phyloP scores from a whole-genome alignment of 1,139 yeast species.

The Debaryomycetaceae sp. region DNA sequence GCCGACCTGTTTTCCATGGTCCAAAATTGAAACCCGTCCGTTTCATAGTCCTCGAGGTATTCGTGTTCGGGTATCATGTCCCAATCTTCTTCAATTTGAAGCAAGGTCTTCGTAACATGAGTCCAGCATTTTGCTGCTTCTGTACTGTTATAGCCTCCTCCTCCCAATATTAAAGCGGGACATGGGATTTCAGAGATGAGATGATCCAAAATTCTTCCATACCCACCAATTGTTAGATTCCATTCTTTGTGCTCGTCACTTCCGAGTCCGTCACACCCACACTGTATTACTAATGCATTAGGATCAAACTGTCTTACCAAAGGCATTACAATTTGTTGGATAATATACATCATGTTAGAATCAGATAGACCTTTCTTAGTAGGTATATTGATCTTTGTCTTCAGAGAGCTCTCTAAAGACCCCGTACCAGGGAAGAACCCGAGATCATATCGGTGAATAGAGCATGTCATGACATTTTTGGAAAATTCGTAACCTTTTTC shows the following conservation, averaged over 20 bases:
- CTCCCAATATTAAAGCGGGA: slow-evolving; percentile 57
- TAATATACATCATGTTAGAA: slow-evolving; percentile 30
- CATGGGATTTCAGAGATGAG: slow-evolving; percentile 25
- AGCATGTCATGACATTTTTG: slow-evolving; percentile 55
- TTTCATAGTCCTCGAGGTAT: slow-evolving; percentile 39
- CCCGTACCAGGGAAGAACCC: slow-evolving; percentile 83
- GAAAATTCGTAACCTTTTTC: slow-evolving; percentile 61
- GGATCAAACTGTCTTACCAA: slow-evolving; percentile 38
- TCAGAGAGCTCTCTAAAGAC: slow-evolving; percentile 20
- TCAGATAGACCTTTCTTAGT: slow-evolving; percentile 56
- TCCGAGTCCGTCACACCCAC: slow-evolving; percentile 70
- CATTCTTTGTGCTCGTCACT: slow-evolving; percentile 60
- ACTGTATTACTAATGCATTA: slow-evolving; percentile 56
- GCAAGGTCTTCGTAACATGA: slow-evolving; percentile 43
- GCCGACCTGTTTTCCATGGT: slow-evolving; percentile 21
- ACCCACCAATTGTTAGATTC: slow-evolving; percentile 60
- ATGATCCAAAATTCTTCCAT: slow-evolving; percentile 31
- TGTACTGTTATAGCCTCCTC: slow-evolving; percentile 70
- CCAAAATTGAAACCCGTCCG: slow-evolving; percentile 54
- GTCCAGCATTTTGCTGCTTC: slow-evolving; percentile 69
- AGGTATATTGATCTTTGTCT: slow-evolving; percentile 53
- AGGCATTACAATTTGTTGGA: slow-evolving; percentile 43
- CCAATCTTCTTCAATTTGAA: slow-evolving; percentile 15
- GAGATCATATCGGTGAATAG: slow-evolving; percentile 59
- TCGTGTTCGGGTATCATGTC: slow-evolving; percentile 54